These are phyloP conservation scores for Taiozyma sp. DNA, from an alignment of 1,139 yeast species.

Conservation along the genomic window DNA sequence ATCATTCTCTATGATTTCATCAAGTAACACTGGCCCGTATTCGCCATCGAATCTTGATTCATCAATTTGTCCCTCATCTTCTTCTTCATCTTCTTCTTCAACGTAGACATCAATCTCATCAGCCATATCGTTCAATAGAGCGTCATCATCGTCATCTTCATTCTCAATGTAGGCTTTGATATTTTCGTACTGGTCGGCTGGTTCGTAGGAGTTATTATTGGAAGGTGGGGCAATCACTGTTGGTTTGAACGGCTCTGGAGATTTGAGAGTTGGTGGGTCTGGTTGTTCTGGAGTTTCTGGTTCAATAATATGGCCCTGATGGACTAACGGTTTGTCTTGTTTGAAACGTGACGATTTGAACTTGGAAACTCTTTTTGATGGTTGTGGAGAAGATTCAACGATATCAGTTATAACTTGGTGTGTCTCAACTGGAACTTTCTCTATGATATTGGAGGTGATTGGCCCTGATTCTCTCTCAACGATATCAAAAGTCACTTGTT, in stretches of 20 bases:
- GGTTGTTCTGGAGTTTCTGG: not conserved
- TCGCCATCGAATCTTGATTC: conserved; percentile 23
- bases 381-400: not conserved
- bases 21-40: conserved; percentile 28
- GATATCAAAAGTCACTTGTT: not conserved
- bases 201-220: conserved; percentile 4
- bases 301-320: too few relatives aligned
- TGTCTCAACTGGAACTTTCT: not conserved
- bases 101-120: conserved; percentile 17
- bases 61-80: conserved; percentile 22
- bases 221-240: conserved; percentile 1
- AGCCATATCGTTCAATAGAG: conserved; percentile 5
- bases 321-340: not conserved
- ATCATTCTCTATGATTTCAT: conserved; percentile 32
- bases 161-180: conserved; percentile 13
- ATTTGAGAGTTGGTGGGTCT: not conserved
- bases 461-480: conserved; percentile 1
- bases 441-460: not conserved
- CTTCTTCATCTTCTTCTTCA: conserved; percentile 19
- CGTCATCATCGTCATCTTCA: conserved; percentile 19
- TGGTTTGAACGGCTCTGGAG: not conserved
- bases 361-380: conserved; percentile 9
- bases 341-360: conserved; percentile 9
- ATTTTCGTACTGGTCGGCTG: conserved; percentile 3
- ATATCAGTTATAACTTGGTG: not conserved